Conservation (phyloP, 1,139 yeast genomes). For the Arxiozyma slooffiae region DNA sequence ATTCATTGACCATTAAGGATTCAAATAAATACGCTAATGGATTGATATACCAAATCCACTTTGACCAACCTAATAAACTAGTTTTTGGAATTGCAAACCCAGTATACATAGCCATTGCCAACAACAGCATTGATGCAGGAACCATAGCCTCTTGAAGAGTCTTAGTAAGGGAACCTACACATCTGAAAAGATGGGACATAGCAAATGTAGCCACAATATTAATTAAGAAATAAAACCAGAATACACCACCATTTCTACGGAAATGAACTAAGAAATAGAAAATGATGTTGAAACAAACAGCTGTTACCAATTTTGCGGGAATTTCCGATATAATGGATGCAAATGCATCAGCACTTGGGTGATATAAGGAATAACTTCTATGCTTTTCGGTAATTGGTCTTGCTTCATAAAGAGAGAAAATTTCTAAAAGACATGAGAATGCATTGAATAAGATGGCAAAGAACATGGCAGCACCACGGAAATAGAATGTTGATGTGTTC, state of each 20-base stretch:
- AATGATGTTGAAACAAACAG: constrained; percentile 50
- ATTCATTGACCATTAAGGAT: constrained; percentile 49
- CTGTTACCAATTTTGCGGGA: constrained; percentile 50
- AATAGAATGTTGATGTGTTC: constrained; percentile 48
- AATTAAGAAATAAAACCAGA: constrained; percentile 56
- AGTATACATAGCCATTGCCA: constrained; percentile 58
- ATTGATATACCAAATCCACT: constrained; percentile 68
- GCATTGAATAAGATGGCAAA: constrained; percentile 73
- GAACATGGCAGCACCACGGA: constrained; percentile 63
- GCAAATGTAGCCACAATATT: constrained; percentile 46
- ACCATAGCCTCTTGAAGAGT: constrained; percentile 62
- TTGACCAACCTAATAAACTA: constrained; percentile 65
- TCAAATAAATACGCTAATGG: constrained; percentile 66
- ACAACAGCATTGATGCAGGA: constrained; percentile 54
- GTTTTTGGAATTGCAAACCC: constrained; percentile 66
- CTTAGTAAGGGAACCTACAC: constrained; percentile 55
- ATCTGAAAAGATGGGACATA: constrained; percentile 65
- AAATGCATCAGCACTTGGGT: constrained; percentile 68
- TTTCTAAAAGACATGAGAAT: constrained; percentile 63
- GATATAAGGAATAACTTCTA: constrained; percentile 61
- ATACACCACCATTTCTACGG: constrained; percentile 55
- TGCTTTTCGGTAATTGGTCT: constrained; percentile 76
- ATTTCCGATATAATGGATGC: constrained; percentile 60
- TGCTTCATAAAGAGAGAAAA: constrained; percentile 60
- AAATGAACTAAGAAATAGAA: constrained; percentile 61